These are phyloP conservation scores for Tillandsia fasciculata DNA, from an alignment of 176 grass and related monocot genomes.

Conservation along the genomic window DNA sequence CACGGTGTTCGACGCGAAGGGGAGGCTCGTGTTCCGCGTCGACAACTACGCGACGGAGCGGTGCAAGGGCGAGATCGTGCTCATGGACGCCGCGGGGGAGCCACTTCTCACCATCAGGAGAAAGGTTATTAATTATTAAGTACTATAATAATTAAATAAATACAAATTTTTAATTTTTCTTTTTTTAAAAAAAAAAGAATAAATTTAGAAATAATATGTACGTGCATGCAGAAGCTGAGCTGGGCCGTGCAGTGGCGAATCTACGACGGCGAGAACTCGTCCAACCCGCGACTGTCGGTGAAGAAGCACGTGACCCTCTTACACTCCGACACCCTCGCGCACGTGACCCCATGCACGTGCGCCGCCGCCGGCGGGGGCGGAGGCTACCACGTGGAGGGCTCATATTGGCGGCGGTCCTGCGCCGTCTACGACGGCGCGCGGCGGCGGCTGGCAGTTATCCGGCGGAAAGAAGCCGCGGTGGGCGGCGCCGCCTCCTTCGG, in stretches of 20 bases:
- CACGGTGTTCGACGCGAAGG: slow-evolving; percentile 35
- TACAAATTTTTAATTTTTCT: background rate
- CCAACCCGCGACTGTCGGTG: slow-evolving; percentile 6
- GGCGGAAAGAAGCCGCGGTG: background rate
- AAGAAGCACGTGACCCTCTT: slow-evolving; percentile 12
- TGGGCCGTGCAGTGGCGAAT: slow-evolving; percentile 15
- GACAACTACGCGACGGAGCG: background rate
- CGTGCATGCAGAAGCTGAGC: slow-evolving; percentile 10
- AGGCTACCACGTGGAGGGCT: slow-evolving; percentile 14
- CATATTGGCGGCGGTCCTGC: slow-evolving; percentile 19
- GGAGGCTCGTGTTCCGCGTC: slow-evolving; percentile 36
- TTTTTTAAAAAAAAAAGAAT: background rate
- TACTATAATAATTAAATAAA: background rate
- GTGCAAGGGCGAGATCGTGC: background rate
- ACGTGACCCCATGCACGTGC: slow-evolving; percentile 6
- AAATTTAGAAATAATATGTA: background rate
- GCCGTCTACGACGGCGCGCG: slow-evolving; percentile 6
- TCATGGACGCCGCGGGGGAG: background rate
- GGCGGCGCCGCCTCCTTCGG: slow-evolving; percentile 7
- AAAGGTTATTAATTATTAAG: background rate
- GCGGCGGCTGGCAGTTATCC: slow-evolving; percentile 11
- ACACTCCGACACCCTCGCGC: slow-evolving; percentile 10
- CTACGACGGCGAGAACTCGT: slow-evolving; percentile 14
- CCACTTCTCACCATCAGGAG: background rate
- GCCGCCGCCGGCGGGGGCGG: background rate